Conservation (phyloP, 805 yeast species). For the Priceomyces carsonii region DNA sequence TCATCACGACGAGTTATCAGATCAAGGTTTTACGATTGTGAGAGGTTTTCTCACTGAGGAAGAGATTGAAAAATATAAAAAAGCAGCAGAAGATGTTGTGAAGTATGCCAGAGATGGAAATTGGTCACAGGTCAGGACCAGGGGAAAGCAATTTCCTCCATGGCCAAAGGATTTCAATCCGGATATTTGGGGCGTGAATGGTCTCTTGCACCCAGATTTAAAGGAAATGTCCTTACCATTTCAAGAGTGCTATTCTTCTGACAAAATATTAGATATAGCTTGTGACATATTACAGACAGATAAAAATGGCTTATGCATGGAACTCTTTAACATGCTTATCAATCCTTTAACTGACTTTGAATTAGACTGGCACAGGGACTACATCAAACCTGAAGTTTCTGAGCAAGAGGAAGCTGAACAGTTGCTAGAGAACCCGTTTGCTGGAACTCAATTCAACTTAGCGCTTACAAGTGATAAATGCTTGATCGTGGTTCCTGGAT, state of each 20-base stretch:
- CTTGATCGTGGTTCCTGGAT: slow-evolving; percentile 49
- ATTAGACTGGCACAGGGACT: slow-evolving; percentile 56
- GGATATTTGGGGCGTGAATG: slow-evolving; percentile 55
- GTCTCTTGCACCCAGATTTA: slow-evolving; percentile 48
- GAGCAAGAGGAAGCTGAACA: slow-evolving; percentile 45
- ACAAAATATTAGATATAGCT: slow-evolving; percentile 39
- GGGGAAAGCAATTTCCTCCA: slow-evolving; percentile 59
- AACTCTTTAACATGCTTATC: slow-evolving; percentile 52
- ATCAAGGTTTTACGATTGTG: slow-evolving; percentile 39
- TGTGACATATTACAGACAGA: slow-evolving; percentile 45
- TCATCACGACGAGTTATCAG: slow-evolving; percentile 37
- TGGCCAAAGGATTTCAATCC: slow-evolving; percentile 53
- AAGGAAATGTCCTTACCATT: slow-evolving; percentile 35
- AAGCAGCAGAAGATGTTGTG: slow-evolving; percentile 39
- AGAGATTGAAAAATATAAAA: slow-evolving; percentile 36
- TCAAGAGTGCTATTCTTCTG: slow-evolving; percentile 42
- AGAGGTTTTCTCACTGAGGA: slow-evolving; percentile 40
- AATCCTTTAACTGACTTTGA: slow-evolving; percentile 54
- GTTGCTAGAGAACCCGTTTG: slow-evolving; percentile 38
- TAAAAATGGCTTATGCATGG: slow-evolving; percentile 41
- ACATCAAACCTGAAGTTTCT: slow-evolving; percentile 47
- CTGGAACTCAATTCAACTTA: slow-evolving; percentile 53
- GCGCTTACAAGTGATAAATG: slow-evolving; percentile 49
- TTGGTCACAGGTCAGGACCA: slow-evolving; percentile 50
- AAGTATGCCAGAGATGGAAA: slow-evolving; percentile 46